Evolutionary conservation across 1,139 yeast genomes (phyloP).

Genomic region (Pichia sp.): DNA sequence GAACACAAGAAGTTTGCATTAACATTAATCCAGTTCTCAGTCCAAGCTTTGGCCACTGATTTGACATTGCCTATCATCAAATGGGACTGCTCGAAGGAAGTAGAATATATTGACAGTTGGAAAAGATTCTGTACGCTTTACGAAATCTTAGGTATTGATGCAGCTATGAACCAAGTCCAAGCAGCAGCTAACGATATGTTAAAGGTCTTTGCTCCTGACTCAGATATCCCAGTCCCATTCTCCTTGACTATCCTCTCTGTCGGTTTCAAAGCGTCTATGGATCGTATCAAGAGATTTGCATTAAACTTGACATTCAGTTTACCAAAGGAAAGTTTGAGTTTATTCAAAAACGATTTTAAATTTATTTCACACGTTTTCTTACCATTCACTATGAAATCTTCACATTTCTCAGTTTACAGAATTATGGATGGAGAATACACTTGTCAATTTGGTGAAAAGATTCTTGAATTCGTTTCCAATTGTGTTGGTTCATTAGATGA

Average conservation of each 20-base stretch:
- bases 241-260: slow-evolving; percentile 69
- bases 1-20: slow-evolving; percentile 74
- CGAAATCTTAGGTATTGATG: slow-evolving; percentile 81
- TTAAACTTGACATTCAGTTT: slow-evolving; percentile 56
- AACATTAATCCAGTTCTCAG: slow-evolving; percentile 62
- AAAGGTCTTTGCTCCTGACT: slow-evolving; percentile 48
- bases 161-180: slow-evolving; percentile 82
- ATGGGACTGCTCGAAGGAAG: slow-evolving; percentile 42
- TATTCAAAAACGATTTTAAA: slow-evolving; percentile 46
- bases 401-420: slow-evolving; percentile 47
- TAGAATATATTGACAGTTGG: slow-evolving; percentile 56
- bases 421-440: slow-evolving; percentile 30
- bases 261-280: slow-evolving; percentile 78
- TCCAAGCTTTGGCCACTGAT: slow-evolving; percentile 43
- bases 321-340: slow-evolving; percentile 43
- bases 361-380: slow-evolving; percentile 54
- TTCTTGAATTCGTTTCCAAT: slow-evolving; percentile 47
- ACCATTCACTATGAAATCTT: slow-evolving; percentile 65
- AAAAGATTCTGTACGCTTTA: slow-evolving; percentile 67
- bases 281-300: slow-evolving; percentile 69
- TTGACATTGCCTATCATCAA: slow-evolving; percentile 43
- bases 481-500: slow-evolving; percentile 38
- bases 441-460: slow-evolving; percentile 60
- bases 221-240: slow-evolving; percentile 64
- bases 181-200: slow-evolving; percentile 72